Evolutionary conservation across 2,329 filamentous ascomycete species (phyloP), one percentile per base, ranked within the genome.

Genomic region (Orbilia blumenaviensis): DNA sequence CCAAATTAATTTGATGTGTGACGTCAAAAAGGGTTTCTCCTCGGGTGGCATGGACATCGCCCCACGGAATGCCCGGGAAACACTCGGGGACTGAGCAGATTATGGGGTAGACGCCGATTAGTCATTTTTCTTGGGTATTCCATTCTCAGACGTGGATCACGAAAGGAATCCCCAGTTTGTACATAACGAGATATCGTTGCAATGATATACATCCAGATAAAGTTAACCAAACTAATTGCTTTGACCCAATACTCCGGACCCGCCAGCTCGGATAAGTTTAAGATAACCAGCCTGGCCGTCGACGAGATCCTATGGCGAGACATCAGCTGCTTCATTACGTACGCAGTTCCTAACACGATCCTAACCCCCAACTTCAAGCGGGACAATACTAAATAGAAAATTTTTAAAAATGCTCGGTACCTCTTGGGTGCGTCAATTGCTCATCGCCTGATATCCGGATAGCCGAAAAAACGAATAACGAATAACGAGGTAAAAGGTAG

Each of bases 21-120:
- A 75, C 63, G 71, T 67, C 71, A 67, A 44, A 66, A 44, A 25
- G 32, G 44, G 32, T 54, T 29, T 29, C 10, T n/a, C n/a, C n/a
- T 32, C 46, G 10, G 38, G 50, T 41, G 38, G 27, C 32, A 54
- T 54, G 46, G 9, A 52, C 46, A n/a, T 25, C 12, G 32, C 54
- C 60, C 44, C 27, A 64, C 58, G 27, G 10, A 5, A 23, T 23
- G 27, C 29, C 61, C 29, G 27, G 41, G 46, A 25, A 48, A n/a
- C 23, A 29, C 38, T 61, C 56, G 56, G 56, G 56, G 56, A 61
- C 54, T 38, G 54, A 44, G 56, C 36, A 23, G 56, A 60, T 60
- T 60, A 58, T 60, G 34, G 54, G 64, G 41, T 25, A 48, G 60
- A 71, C 56, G 56, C 56, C 66, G 66, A 71, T 71, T 71, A 62